These are phyloP conservation scores for Puccinia triticina DNA, from an alignment of 1,284 basidiomycete species.

Conservation along the genomic window DNA sequence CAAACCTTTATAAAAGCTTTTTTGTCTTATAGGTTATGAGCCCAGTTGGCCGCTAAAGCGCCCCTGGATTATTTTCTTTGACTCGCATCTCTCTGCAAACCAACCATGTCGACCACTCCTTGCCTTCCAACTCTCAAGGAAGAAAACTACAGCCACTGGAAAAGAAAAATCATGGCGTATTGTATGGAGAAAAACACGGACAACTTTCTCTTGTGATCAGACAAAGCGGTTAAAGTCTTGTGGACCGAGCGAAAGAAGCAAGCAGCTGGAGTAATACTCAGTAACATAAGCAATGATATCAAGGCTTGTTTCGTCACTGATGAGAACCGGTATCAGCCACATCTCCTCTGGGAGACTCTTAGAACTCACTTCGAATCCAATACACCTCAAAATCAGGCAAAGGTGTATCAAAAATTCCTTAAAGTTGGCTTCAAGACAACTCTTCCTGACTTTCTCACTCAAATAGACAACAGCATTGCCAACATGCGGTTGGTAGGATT, in stretches of 20 bases:
- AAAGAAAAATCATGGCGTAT: background rate
- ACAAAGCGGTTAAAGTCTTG: background rate
- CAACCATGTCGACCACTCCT: background rate
- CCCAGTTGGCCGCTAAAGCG: background rate
- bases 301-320: background rate
- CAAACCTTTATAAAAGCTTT: too few species aligned
- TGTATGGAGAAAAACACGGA: background rate
- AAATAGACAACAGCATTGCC: background rate
- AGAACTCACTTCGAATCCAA: background rate
- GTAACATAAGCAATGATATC: background rate
- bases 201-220: background rate
- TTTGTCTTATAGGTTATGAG: slow-evolving; percentile 9
- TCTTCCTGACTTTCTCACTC: background rate
- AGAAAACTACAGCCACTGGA: background rate
- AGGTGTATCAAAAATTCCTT: background rate
- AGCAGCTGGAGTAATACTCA: background rate
- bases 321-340: background rate
- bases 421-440: background rate
- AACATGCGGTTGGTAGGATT: background rate
- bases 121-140: background rate
- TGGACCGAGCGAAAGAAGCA: background rate
- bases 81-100: background rate
- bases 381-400: background rate
- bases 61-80: background rate
- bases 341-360: background rate